phyloP scores from a whole-genome alignment of 163 green algal genomes.

The Chlorella variabilis region DNA sequence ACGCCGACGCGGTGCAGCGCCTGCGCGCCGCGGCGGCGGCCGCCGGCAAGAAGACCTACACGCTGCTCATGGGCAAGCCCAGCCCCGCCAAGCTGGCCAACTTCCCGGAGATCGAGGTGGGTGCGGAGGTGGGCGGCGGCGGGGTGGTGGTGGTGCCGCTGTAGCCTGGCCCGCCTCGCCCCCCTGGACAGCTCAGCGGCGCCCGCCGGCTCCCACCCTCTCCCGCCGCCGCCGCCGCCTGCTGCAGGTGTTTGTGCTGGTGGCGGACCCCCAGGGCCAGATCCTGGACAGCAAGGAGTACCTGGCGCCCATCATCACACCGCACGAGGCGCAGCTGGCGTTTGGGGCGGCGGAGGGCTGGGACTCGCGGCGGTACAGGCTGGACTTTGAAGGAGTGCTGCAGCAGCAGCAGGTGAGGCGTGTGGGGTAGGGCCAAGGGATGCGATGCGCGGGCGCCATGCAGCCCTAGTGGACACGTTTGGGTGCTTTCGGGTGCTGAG shows the following conservation, averaged over 20 bases:
- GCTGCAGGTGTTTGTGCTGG: constrained; percentile 85
- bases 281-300: constrained; percentile 91
- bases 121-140: background rate
- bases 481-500: too few relatives aligned
- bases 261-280: constrained; percentile 83
- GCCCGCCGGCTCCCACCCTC: too few relatives aligned
- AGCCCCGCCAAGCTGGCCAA: constrained; percentile 97
- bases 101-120: constrained; percentile 88
- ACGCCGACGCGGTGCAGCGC: constrained; percentile 65
- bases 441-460: too few relatives aligned
- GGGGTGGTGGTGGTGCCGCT: background rate
- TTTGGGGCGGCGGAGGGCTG: constrained; percentile 59
- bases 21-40: constrained; percentile 65
- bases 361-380: constrained; percentile 49
- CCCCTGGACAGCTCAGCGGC: too few relatives aligned
- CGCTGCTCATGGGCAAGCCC: constrained; percentile 91
- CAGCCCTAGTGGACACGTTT: too few relatives aligned
- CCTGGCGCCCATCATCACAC: constrained; percentile 91
- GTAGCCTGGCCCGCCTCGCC: too few relatives aligned
- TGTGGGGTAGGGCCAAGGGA: too few relatives aligned
- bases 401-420: background rate
- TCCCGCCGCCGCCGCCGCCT: background rate
- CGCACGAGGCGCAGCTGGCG: constrained; percentile 89
- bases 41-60: constrained; percentile 94
- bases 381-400: constrained; percentile 55